A percentile compares a stretch with the other conserved stretches of the same genome.
Conservation (phyloP, 768 basidiomycete genomes). For the Leccinum subgranulosum region DNA sequence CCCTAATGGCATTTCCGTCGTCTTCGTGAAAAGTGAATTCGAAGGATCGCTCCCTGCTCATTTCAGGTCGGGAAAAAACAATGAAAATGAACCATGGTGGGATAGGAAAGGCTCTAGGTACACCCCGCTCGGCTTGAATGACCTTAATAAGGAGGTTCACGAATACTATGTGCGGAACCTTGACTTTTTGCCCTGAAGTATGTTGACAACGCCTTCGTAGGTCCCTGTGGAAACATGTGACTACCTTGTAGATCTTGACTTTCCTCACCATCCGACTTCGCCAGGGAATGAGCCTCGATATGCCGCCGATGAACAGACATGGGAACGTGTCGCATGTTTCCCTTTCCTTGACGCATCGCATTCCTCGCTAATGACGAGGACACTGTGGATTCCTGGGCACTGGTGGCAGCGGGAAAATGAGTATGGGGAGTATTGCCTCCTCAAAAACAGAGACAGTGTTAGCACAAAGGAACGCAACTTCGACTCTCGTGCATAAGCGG, state of each 20-base stretch:
- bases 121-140: slow-evolving; percentile 73
- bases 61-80: slow-evolving; percentile 44
- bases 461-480: slow-evolving; percentile 24
- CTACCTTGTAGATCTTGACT: slow-evolving; percentile 89
- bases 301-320: slow-evolving; percentile 56
- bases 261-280: slow-evolving; percentile 60
- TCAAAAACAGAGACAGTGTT: slow-evolving; percentile 54
- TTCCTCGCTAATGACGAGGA: slow-evolving; percentile 69
- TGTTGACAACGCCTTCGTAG: slow-evolving; percentile 35
- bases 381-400: slow-evolving; percentile 75
- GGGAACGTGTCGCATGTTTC: slow-evolving; percentile 79
- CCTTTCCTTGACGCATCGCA: slow-evolving; percentile 82
- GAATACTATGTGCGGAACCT: slow-evolving; percentile 68
- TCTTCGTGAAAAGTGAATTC: slow-evolving; percentile 91
- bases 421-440: slow-evolving; percentile 89
- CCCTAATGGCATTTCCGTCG: slow-evolving; percentile 76
- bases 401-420: slow-evolving; percentile 67
- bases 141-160: slow-evolving; percentile 76
- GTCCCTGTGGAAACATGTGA: slow-evolving; percentile 73
- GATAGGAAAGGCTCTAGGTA: slow-evolving; percentile 56
- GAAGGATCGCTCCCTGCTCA: slow-evolving; percentile 84
- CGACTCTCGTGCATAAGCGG: slow-evolving; percentile 3
- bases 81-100: slow-evolving; percentile 27
- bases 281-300: slow-evolving; percentile 78
- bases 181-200: neutral